Evolutionary conservation across 2,329 filamentous ascomycete species (phyloP).

Genomic region (Fusarium nanum): DNA sequence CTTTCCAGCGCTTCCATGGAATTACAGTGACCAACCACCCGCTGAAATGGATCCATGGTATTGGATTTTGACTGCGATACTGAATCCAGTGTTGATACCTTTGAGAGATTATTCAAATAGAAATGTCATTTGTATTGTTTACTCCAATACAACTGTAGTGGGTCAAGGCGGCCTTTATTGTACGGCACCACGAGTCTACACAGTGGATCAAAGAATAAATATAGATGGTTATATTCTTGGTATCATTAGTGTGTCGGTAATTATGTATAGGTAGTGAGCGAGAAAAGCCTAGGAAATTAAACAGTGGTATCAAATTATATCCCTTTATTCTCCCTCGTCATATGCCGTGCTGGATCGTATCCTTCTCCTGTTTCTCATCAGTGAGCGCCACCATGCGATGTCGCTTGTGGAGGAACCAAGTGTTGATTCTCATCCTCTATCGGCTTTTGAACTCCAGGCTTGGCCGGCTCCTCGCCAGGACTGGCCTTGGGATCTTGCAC

Average conservation of each 20-base stretch:
- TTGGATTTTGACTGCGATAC: neutral
- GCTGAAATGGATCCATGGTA: neutral
- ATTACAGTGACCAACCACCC: constrained; percentile 1
- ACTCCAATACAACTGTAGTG: neutral
- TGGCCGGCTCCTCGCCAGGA: constrained; percentile 6
- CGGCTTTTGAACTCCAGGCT: constrained; percentile 21
- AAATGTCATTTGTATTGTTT: neutral
- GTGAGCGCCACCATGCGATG: constrained; percentile 11
- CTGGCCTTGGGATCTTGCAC: constrained; percentile 36
- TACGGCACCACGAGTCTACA: neutral
- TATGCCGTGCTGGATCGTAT: neutral
- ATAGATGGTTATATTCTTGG: neutral
- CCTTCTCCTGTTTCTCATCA: neutral
- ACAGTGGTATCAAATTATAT: constrained; percentile 27
- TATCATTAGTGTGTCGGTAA: neutral
- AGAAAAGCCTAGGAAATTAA: constrained; percentile 1
- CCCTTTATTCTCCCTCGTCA: constrained; percentile 1
- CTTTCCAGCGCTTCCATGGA: neutral
- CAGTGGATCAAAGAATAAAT: neutral
- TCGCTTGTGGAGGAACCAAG: constrained; percentile 19
- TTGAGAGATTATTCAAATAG: neutral
- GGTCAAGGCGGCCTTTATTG: neutral
- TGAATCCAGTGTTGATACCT: neutral
- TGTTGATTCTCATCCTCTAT: constrained; percentile 24
- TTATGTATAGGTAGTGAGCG: constrained; percentile 14